Evolutionary conservation across 2,329 filamentous ascomycete species (phyloP).

Genomic region (Leptodontidium sp.): DNA sequence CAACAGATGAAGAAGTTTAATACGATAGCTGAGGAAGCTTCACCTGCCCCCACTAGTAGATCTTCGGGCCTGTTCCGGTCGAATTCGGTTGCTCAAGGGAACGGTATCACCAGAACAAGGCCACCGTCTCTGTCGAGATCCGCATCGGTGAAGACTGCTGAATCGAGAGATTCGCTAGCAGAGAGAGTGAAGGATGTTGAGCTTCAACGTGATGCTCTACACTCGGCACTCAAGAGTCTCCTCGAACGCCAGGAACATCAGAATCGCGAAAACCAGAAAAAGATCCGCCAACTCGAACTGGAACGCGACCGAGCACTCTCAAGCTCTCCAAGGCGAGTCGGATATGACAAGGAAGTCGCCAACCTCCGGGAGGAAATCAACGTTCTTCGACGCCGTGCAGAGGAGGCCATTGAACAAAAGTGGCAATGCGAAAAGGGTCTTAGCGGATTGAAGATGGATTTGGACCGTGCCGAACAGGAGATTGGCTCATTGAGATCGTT

Average conservation of each 20-base stretch:
- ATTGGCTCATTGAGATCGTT: conserved; percentile 82
- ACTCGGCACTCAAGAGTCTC: conserved; percentile 84
- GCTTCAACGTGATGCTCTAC: conserved; percentile 90
- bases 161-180: conserved; percentile 70
- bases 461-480: conserved; percentile 94
- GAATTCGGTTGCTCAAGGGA: conserved; percentile 65
- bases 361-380: conserved; percentile 85
- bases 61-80: conserved; percentile 64
- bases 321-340: conserved; percentile 74
- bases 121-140: conserved; percentile 64
- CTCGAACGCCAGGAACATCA: conserved; percentile 87
- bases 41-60: conserved; percentile 24
- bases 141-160: conserved; percentile 55
- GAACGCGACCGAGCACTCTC: conserved; percentile 79
- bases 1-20: conserved; percentile 59
- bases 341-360: conserved; percentile 85
- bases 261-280: conserved; percentile 83
- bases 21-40: conserved; percentile 67
- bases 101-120: conserved; percentile 38
- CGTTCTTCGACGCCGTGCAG: conserved; percentile 82
- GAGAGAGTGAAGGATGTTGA: conserved; percentile 93
- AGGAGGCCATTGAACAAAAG: conserved; percentile 94
- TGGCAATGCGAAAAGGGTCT: conserved; percentile 95
- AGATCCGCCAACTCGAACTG: conserved; percentile 76
- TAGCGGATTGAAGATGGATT: conserved; percentile 90